Percentiles rank a stretch among this genome's conserved stretches.
These are phyloP conservation scores for Aspergillus sergii DNA, from an alignment of 2,329 filamentous ascomycete genomes.

Conservation along the genomic window DNA sequence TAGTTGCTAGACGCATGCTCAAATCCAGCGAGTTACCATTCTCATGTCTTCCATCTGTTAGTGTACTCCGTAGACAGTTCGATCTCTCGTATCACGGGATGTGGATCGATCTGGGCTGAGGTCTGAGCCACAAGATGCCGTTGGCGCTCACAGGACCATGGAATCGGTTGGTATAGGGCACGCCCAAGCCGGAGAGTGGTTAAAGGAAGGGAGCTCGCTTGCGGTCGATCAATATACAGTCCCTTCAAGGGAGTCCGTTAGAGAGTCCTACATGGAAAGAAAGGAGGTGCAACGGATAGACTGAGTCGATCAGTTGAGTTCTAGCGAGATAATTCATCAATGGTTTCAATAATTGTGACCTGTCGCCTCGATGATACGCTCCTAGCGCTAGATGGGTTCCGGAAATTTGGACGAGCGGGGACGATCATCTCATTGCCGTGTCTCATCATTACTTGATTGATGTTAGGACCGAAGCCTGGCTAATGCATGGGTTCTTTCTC, in stretches of 20 bases:
- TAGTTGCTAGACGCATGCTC: background rate
- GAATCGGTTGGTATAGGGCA: background rate
- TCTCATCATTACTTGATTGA: slow-evolving; percentile 9
- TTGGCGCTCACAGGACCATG: slow-evolving; percentile 1
- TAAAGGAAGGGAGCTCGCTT: background rate
- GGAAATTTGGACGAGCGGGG: slow-evolving; percentile 23
- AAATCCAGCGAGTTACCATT: background rate
- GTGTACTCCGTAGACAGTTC: background rate
- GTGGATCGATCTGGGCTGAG: slow-evolving; percentile 19
- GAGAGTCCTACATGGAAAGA: background rate
- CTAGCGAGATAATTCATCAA: background rate
- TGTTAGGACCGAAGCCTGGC: background rate
- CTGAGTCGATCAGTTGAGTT: background rate
- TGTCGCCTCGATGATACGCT: slow-evolving; percentile 14
- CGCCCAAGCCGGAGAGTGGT: background rate
- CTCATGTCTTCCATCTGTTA: background rate
- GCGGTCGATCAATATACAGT: background rate
- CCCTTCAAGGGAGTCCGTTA: background rate
- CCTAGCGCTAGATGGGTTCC: slow-evolving; percentile 17
- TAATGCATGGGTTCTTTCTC: background rate
- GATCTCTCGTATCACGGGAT: slow-evolving; percentile 17
- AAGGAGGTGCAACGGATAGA: background rate
- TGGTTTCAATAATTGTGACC: slow-evolving; percentile 13
- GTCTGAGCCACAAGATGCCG: slow-evolving; percentile 7
- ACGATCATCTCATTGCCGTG: slow-evolving; percentile 13